Base-by-base conservation (phyloP, 2,329 filamentous ascomycete genomes). In the Hysterium pulicare region DNA sequence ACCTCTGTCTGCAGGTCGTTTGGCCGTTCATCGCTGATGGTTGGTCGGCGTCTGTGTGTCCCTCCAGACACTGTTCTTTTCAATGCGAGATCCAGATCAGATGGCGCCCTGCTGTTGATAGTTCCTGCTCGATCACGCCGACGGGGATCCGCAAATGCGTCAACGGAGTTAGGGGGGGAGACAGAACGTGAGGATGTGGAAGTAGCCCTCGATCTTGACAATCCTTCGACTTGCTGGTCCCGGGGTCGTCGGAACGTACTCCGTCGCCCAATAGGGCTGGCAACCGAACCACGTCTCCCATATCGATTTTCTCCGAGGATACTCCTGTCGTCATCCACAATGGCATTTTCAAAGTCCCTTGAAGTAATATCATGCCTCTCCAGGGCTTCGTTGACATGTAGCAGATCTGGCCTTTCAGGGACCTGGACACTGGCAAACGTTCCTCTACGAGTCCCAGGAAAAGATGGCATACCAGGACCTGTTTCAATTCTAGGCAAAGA, bases 151-250 rank as follows among this genome's bases (percentile, higher is more conserved):
- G 93, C 93, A 67, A 98, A 98, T 3, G 93, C 93, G 66, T 97
- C 95, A 39, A 98, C 90, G 0, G 93, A 98, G 67, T 96, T 98
- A 6, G 93, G 93, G 9, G 91, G 91, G 5, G 93, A 97, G 2
- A 81, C 73, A 1, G 87, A 89, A 42, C 88, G 79, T 36, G 79
- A 81, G 17, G 77, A 77, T 3, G 67, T 62, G 4, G 76, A 78
- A 15, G 73, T 75, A 16, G 66, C 66, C 44, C 73, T 64, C 28
- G 75, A 77, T 38, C 67, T 61, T 32, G 60, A 51, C 33, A 61
- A 40, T 32, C 54, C 58, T 42, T 67, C 62, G 8, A 64, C 48
- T 20, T 57, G 53, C 26, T 54, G 57, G 40, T 67, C 61, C 33
- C 67, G 54, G 48, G 64, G 54, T 17, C 71, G 67, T 32, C 71